phyloP scores from a whole-genome alignment of 1,284 basidiomycete genomes.

The Microbotryum scabiosae region DNA sequence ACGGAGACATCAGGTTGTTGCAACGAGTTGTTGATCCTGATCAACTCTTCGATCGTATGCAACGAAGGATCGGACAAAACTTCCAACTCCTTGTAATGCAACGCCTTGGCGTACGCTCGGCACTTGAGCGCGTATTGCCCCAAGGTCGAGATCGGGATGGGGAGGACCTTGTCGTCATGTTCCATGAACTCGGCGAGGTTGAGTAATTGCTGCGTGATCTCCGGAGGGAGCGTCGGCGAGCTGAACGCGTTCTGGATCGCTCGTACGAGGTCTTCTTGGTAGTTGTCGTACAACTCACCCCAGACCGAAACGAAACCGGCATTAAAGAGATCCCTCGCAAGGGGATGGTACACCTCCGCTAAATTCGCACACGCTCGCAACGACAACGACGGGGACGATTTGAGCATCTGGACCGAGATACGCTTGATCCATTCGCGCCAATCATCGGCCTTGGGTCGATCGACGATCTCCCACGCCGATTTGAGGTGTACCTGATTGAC shows the following conservation, averaged over 20 bases:
- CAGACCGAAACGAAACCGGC: conserved; percentile 98
- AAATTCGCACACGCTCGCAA: conserved; percentile 90
- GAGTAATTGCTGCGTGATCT: conserved; percentile 86
- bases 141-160: conserved; percentile 85
- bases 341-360: conserved; percentile 81
- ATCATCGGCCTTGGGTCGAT: conserved; percentile 54
- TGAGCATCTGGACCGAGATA: conserved; percentile 92
- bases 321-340: conserved; percentile 94
- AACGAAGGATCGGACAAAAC: conserved; percentile 80
- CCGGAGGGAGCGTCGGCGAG: conserved; percentile 67
- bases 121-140: conserved; percentile 91
- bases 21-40: conserved; percentile 93
- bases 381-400: conserved; percentile 95
- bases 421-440: conserved; percentile 96
- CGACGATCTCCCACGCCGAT: conserved; percentile 87
- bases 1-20: conserved; percentile 96
- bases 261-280: conserved; percentile 91
- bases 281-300: conserved; percentile 91
- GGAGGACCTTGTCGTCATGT: conserved; percentile 92
- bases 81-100: conserved; percentile 98
- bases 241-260: conserved; percentile 85
- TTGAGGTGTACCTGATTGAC: conserved; percentile 98
- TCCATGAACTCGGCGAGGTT: conserved; percentile 99
- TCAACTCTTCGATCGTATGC: conserved; percentile 82
- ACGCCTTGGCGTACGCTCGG: conserved; percentile 92